Conservation (phyloP, 2,329 filamentous ascomycete genomes). For the Aspergillus ochraceoroseus region DNA sequence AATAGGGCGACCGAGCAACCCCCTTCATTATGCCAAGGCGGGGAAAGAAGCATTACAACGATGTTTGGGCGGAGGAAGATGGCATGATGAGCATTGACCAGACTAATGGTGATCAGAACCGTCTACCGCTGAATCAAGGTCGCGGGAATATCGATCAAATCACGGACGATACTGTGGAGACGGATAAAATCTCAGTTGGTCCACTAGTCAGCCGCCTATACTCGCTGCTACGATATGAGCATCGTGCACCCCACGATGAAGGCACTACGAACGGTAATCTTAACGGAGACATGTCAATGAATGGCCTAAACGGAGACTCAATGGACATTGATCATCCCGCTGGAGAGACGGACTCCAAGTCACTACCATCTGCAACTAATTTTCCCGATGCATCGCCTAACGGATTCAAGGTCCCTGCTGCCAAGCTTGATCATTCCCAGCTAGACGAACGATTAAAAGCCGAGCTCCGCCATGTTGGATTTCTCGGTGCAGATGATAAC, state of each 20-base stretch:
- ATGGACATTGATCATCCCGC: conserved; percentile 49
- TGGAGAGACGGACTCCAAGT: conserved; percentile 36
- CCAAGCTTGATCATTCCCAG: conserved; percentile 77
- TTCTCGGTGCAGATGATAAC: conserved; percentile 64
- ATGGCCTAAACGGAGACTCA: conserved; percentile 47
- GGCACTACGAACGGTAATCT: conserved; percentile 52
- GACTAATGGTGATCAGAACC: conserved; percentile 57
- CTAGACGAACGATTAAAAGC: conserved; percentile 88
- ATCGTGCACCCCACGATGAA: conserved; percentile 50
- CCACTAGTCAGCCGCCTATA: conserved; percentile 79
- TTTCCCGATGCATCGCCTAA: conserved; percentile 73
- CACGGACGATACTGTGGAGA: conserved; percentile 79
- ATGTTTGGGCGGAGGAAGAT: conserved; percentile 93
- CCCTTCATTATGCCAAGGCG: conserved; percentile 84
- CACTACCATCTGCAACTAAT: conserved; percentile 65
- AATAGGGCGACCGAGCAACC: conserved; percentile 66
- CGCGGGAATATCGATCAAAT: conserved; percentile 82
- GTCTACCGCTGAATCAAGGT: conserved; percentile 71
- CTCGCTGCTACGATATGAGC: conserved; percentile 72
- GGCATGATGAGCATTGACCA: conserved; percentile 70
- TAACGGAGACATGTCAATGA: conserved; percentile 47
- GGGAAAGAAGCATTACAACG: conserved; percentile 78
- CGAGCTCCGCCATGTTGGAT: conserved; percentile 84
- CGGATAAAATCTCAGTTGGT: conserved; percentile 81
- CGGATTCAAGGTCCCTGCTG: conserved; percentile 71